Conservation (phyloP, 768 basidiomycete species). For the Boletus reticulatus region DNA sequence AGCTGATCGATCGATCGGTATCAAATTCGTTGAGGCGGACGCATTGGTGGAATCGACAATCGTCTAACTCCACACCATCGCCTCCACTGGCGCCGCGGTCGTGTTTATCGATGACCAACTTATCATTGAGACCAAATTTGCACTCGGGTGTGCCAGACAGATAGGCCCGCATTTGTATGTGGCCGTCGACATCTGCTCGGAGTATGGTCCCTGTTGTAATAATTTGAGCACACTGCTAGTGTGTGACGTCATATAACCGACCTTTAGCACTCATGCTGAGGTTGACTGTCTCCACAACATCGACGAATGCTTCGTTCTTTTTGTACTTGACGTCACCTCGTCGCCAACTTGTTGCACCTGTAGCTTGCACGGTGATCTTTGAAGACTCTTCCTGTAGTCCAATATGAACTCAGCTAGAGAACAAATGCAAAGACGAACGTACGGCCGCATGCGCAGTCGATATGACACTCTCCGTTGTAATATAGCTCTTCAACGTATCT, state of each 20-base stretch:
- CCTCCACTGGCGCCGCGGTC: conserved; percentile 48
- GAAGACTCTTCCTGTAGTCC: conserved; percentile 84
- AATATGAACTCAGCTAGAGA: conserved; percentile 1
- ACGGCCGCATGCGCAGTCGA: conserved; percentile 83
- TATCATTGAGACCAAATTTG: conserved; percentile 98
- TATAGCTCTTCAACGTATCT: conserved; percentile 96
- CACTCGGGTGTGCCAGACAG: conserved; percentile 96
- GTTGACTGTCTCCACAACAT: conserved; percentile 96
- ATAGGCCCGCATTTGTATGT: conserved; percentile 98
- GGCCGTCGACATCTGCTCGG: conserved; percentile 96
- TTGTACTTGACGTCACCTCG: conserved; percentile 96
- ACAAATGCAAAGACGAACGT: conserved; percentile 20
- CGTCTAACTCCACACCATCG: conserved; percentile 93
- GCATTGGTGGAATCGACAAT: conserved; percentile 99
- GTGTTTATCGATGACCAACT: conserved; percentile 90
- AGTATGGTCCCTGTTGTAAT: conserved; percentile 69
- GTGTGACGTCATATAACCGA: neutral
- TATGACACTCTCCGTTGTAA: conserved; percentile 95
- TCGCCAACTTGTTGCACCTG: conserved; percentile 95
- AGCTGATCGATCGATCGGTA: conserved; percentile 89
- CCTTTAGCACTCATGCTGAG: conserved; percentile 97
- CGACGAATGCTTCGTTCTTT: conserved; percentile 99
- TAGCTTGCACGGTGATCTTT: conserved; percentile 96
- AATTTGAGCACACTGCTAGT: neutral
- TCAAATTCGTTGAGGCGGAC: conserved; percentile 95